phyloP scores from a whole-genome alignment of 371 early-diverging fungal genomes.

The Saksenaea oblongispora region DNA sequence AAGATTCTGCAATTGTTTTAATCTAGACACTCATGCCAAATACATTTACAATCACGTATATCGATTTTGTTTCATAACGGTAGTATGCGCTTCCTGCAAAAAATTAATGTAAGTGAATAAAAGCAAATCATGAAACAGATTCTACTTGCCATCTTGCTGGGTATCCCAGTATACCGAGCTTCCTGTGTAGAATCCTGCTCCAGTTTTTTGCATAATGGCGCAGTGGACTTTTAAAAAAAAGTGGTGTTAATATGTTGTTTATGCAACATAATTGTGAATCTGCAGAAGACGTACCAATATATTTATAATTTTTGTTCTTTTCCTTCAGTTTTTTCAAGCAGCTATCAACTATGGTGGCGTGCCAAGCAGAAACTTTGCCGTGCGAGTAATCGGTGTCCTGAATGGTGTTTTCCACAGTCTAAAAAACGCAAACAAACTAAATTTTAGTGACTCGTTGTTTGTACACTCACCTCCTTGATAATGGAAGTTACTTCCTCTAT shows the following conservation, averaged over 20 bases:
- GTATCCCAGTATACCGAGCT: slow-evolving; percentile 79
- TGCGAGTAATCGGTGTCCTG: slow-evolving; percentile 70
- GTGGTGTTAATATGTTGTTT: not conserved
- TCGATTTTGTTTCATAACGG: slow-evolving; percentile 68
- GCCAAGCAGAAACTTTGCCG: slow-evolving; percentile 71
- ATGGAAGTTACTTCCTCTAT: slow-evolving; percentile 16
- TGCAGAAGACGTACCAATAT: slow-evolving; percentile 54
- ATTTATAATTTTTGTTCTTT: slow-evolving; percentile 73
- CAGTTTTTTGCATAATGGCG: slow-evolving; percentile 76
- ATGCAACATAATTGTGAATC: not conserved
- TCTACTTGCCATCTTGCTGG: slow-evolving; percentile 17
- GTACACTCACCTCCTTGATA: slow-evolving; percentile 19
- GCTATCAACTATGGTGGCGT: slow-evolving; percentile 65
- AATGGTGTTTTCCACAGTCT: slow-evolving; percentile 64
- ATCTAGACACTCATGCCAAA: slow-evolving; percentile 56
- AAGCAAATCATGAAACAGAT: not conserved
- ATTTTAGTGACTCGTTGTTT: not conserved
- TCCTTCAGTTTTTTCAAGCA: slow-evolving; percentile 63
- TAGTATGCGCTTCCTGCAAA: slow-evolving; percentile 60
- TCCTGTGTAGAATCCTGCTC: slow-evolving; percentile 76
- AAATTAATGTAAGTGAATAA: not conserved
- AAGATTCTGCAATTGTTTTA: not conserved
- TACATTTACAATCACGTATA: slow-evolving; percentile 68
- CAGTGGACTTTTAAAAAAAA: slow-evolving; percentile 40
- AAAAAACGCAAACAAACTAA: not conserved